Evolutionary conservation across 2,329 filamentous ascomycete species (phyloP).

Genomic region (Leptosphaerulina australis): DNA sequence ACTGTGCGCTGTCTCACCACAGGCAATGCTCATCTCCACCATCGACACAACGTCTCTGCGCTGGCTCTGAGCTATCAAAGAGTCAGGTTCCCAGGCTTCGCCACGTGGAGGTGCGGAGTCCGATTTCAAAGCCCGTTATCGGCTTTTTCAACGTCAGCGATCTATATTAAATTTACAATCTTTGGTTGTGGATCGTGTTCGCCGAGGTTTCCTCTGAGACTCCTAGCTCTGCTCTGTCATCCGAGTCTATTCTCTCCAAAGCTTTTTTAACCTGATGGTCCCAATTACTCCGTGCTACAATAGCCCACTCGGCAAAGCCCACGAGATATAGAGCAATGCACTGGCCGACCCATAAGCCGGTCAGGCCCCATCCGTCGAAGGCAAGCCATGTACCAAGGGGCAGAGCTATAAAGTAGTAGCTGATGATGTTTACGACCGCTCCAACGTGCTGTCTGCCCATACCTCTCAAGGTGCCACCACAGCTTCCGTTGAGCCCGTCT

Average conservation of each 20-base stretch:
- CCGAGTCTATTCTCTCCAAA: conserved; percentile 69
- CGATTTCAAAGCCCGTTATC: too few species aligned
- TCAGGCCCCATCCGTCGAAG: conserved; percentile 83
- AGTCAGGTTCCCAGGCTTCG: too few species aligned
- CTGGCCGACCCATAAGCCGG: conserved; percentile 82
- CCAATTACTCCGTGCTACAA: conserved; percentile 81
- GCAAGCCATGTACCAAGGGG: conserved; percentile 84
- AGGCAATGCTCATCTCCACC: too few species aligned
- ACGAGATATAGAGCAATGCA: conserved; percentile 76
- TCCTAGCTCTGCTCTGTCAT: conserved; percentile 51
- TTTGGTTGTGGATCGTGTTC: conserved; percentile 21
- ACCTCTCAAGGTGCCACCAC: conserved; percentile 78
- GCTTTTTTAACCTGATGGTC: conserved; percentile 73
- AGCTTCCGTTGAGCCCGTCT: conserved; percentile 83
- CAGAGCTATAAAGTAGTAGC: conserved; percentile 82
- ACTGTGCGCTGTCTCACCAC: too few species aligned
- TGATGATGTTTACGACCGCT: conserved; percentile 78
- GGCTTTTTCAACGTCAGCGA: conserved; percentile 1
- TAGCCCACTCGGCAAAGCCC: conserved; percentile 76
- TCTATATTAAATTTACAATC: conserved; percentile 19
- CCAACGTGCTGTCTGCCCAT: conserved; percentile 89
- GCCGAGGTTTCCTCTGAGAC: conserved; percentile 30
- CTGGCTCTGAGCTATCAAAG: too few species aligned
- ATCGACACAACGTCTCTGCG: too few species aligned
- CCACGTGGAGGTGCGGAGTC: too few species aligned